Evolutionary conservation across 192 early-diverging fungal species (phyloP), one percentile per base, ranked within the genome.

Genomic region (Coemansia umbellata): DNA sequence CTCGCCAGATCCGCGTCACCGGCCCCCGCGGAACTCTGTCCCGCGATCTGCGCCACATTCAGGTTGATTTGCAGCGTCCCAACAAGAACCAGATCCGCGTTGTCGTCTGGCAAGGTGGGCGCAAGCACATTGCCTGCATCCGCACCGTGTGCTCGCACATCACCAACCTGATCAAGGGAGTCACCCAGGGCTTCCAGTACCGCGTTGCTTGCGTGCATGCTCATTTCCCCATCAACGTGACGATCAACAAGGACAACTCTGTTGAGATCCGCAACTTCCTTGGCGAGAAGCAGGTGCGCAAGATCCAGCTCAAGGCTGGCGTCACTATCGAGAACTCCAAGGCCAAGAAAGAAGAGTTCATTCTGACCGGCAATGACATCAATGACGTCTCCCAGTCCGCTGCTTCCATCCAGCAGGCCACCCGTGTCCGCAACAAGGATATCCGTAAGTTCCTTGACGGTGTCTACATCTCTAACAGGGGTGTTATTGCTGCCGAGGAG

Each of bases 401-500:
- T 75, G 95, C 95, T 42, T 80, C 84, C 64, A 98, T 98, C 80
- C 92, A 96, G 78, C 94, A 96, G 80, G 84, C 91, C 62, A 87
- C 84, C 64, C 78, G 82, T 41, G 94, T 93, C 77, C 90, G 87
- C 80, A 94, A 94, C 85, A 98, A 98, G 90, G 95, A 98, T 95
- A 98, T 98, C 85, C 91, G 95, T 84, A 98, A 98, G 86, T 93
- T 95, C 87, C 82, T 95, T 71, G 92, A 95, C 80, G 92, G 92
- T 90, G 85, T 95, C 86, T 95, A 93, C 86, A 87, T 95, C 51
- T 93, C 91, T 58, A 84, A 88, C 79, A 91, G 87, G 86, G 80
- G 71, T 28, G 74, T 56, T 56, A 51, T 89, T 72, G 85, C 80
- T 62, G n/a, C n/a, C n/a, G 78, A 84, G 69, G 86, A 85, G 17